Percentiles rank a stretch among this genome's conserved stretches.
Conservation (phyloP, 177 flowering plant species). For the Telopea speciosissima region DNA sequence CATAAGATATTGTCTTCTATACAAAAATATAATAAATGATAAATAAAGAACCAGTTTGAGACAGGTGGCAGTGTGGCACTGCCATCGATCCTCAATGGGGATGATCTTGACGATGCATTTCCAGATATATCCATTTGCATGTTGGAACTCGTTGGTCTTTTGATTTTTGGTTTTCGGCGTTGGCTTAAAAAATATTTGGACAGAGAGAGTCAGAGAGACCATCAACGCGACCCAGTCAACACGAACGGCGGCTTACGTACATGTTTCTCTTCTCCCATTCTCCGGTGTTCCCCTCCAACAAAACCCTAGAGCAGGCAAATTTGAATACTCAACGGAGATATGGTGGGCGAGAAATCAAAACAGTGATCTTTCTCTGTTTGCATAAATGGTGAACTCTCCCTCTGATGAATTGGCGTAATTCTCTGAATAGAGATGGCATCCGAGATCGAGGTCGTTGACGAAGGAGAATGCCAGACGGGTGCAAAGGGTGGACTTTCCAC, state of each 20-base stretch:
- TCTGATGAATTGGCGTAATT: neutral
- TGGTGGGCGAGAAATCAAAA: neutral
- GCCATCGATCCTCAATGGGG: no score
- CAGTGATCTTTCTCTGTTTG: neutral
- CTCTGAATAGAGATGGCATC: slow-evolving; percentile 45
- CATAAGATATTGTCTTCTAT: no score
- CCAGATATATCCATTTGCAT: no score
- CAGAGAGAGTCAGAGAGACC: no score
- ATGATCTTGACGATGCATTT: no score
- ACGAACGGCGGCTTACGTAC: slow-evolving; percentile 7
- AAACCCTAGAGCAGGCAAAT: slow-evolving; percentile 1
- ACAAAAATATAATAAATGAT: no score
- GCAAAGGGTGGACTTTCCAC: slow-evolving; percentile 1
- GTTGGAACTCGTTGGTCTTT: no score
- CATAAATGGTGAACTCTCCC: neutral
- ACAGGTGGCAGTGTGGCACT: no score
- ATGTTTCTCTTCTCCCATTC: no score
- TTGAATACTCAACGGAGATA: neutral
- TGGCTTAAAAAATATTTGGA: no score
- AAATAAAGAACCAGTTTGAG: no score
- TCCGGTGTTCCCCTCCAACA: neutral
- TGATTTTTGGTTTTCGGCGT: no score
- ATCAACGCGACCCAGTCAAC: slow-evolving; percentile 13
- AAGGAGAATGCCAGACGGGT: slow-evolving; percentile 24
- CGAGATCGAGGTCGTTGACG: slow-evolving; percentile 93